Percentiles rank a stretch among this genome's conserved stretches.
These are phyloP conservation scores for Nakazawaea sp. DNA, from an alignment of 805 yeast genomes.

Conservation along the genomic window DNA sequence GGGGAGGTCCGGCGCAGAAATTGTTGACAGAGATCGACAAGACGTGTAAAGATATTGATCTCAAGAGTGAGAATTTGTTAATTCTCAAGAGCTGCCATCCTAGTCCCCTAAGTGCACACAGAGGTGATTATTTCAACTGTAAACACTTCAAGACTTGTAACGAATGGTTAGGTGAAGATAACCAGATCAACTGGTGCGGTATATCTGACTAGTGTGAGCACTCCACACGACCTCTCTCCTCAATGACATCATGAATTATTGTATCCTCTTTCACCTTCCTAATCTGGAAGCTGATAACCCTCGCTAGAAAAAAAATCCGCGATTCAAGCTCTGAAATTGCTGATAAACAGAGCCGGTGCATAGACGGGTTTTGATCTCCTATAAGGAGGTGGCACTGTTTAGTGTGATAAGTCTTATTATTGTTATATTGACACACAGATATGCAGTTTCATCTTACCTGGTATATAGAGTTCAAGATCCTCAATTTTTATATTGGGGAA, in stretches of 20 bases:
- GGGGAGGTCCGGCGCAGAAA: constrained; percentile 40
- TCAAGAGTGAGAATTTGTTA: constrained; percentile 26
- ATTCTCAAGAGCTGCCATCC: constrained; percentile 84
- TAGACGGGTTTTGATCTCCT: too few species aligned
- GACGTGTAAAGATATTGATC: constrained; percentile 16
- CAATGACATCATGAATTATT: too few species aligned
- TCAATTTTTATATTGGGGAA: too few species aligned
- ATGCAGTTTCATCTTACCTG: too few species aligned
- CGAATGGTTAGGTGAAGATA: constrained; percentile 55
- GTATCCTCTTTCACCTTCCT: neutral
- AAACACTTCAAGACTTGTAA: constrained; percentile 71
- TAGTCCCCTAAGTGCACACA: constrained; percentile 84
- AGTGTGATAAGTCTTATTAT: too few species aligned
- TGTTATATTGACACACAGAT: too few species aligned
- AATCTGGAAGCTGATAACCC: neutral
- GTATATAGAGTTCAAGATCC: too few species aligned
- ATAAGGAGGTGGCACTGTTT: too few species aligned
- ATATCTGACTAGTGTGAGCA: neutral
- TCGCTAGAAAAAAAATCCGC: neutral
- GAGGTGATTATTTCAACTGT: constrained; percentile 72
- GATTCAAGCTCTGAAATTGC: too few species aligned
- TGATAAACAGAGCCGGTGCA: too few species aligned
- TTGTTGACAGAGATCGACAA: constrained; percentile 23
- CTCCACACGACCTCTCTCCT: too few species aligned
- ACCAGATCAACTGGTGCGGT: constrained; percentile 18